Conservation (phyloP, 768 basidiomycete genomes). For the Neoboletus subvelutipes region DNA sequence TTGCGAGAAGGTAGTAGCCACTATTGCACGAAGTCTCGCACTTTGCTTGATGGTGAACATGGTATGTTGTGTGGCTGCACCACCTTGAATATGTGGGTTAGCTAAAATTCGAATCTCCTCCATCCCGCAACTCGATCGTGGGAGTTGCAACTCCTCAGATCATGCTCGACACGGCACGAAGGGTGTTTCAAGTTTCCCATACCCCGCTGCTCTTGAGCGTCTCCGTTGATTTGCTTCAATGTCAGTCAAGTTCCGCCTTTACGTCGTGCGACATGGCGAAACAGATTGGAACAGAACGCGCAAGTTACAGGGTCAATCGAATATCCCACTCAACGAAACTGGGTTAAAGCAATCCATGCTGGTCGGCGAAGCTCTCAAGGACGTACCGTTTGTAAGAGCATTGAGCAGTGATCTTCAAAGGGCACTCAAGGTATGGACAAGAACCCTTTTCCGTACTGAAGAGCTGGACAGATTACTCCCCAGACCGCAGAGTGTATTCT, state of each 20-base stretch:
- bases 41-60: no score
- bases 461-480: not conserved
- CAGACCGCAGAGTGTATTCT: slow-evolving; percentile 1
- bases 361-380: slow-evolving; percentile 51
- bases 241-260: slow-evolving; percentile 43
- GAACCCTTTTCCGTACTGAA: not conserved
- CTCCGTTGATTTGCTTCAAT: not conserved
- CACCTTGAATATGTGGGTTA: no score
- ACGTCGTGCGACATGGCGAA: slow-evolving; percentile 73
- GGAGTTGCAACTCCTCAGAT: not conserved
- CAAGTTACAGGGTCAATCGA: slow-evolving; percentile 70
- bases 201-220: not conserved
- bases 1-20: not conserved
- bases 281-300: slow-evolving; percentile 59
- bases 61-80: no score
- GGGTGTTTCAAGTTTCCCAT: not conserved
- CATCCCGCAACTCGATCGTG: no score
- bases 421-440: slow-evolving; percentile 54
- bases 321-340: slow-evolving; percentile 60
- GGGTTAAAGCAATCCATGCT: slow-evolving; percentile 48
- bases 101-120: no score
- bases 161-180: not conserved
- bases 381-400: slow-evolving; percentile 54
- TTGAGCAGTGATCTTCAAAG: slow-evolving; percentile 63
- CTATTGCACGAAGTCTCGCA: not conserved